phyloP scores from a whole-genome alignment of 768 basidiomycete genomes.

The Sutorius australiensis region DNA sequence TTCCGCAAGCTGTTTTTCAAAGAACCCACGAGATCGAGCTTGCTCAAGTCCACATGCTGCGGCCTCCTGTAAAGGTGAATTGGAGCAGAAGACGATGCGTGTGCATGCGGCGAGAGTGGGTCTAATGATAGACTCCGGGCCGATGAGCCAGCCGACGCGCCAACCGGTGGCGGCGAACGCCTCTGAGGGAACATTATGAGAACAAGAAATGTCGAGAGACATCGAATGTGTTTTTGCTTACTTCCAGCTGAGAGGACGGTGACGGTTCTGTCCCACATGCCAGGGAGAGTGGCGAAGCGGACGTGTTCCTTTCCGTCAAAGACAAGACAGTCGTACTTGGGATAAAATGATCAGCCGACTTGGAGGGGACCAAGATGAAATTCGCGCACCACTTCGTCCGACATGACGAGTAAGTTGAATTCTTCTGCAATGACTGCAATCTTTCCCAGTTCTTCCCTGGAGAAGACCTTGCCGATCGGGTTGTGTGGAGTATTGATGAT shows the following conservation, averaged over 20 bases:
- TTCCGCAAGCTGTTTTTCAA: constrained; percentile 68
- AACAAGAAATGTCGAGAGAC: neutral
- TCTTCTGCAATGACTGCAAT: constrained; percentile 89
- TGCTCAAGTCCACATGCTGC: constrained; percentile 86
- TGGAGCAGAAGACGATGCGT: constrained; percentile 92
- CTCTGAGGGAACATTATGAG: constrained; percentile 46
- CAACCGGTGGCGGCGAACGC: constrained; percentile 96
- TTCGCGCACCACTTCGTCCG: constrained; percentile 88
- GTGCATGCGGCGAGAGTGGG: constrained; percentile 90
- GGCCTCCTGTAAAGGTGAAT: constrained; percentile 94
- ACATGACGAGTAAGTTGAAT: constrained; percentile 87
- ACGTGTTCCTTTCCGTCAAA: constrained; percentile 87
- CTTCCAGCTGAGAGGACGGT: constrained; percentile 96
- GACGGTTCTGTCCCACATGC: constrained; percentile 98
- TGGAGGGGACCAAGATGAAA: neutral
- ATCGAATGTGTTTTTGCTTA: constrained; percentile 35
- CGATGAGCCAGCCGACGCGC: constrained; percentile 97
- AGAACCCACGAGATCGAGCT: constrained; percentile 67
- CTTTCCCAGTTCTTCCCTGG: constrained; percentile 70
- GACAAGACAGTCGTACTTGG: constrained; percentile 88
- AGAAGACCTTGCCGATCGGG: constrained; percentile 97
- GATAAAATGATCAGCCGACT: neutral
- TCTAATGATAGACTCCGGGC: constrained; percentile 72
- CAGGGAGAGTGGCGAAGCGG: constrained; percentile 89
- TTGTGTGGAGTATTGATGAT: constrained; percentile 97